A percentile compares a stretch with the other conserved stretches of the same genome.
phyloP scores from a whole-genome alignment of 176 grass and related monocot genomes.

The Saccharum spontaneum region DNA sequence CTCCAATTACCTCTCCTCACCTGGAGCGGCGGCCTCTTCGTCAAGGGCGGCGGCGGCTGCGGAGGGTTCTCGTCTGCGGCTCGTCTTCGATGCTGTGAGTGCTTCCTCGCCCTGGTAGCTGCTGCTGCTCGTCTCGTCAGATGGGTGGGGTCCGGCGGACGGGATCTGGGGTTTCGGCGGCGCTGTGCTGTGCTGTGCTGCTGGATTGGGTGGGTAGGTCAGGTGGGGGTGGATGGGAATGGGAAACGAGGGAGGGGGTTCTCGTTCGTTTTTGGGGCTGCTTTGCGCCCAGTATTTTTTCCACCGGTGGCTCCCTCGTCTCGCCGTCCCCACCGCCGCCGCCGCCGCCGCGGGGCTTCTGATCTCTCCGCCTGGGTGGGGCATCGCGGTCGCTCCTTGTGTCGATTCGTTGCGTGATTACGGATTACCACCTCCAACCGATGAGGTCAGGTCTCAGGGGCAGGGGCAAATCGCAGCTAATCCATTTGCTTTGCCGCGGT shows the following conservation, averaged over 20 bases:
- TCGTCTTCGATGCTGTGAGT: background rate
- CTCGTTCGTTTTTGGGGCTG: background rate
- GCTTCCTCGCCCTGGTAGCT: background rate
- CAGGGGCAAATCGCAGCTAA: background rate
- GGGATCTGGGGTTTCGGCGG: background rate
- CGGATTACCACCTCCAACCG: background rate
- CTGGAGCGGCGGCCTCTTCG: background rate
- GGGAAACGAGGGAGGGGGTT: background rate
- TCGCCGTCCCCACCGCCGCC: background rate
- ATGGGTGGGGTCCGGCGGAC: background rate
- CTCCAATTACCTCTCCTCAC: no score
- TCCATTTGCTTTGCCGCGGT: background rate
- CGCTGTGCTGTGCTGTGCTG: background rate
- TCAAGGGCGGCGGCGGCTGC: conserved; percentile 16
- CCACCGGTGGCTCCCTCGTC: background rate
- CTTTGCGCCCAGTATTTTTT: background rate
- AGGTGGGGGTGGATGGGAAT: background rate
- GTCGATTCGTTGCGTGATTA: background rate
- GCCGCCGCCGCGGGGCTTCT: background rate
- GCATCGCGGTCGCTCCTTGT: background rate
- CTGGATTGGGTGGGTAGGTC: background rate
- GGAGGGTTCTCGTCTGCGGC: background rate
- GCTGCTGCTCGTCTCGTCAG: background rate
- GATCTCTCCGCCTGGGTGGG: background rate
- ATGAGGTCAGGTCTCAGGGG: background rate